Conservation (phyloP, 2,329 filamentous ascomycete genomes). For the Bertia moriformis region DNA sequence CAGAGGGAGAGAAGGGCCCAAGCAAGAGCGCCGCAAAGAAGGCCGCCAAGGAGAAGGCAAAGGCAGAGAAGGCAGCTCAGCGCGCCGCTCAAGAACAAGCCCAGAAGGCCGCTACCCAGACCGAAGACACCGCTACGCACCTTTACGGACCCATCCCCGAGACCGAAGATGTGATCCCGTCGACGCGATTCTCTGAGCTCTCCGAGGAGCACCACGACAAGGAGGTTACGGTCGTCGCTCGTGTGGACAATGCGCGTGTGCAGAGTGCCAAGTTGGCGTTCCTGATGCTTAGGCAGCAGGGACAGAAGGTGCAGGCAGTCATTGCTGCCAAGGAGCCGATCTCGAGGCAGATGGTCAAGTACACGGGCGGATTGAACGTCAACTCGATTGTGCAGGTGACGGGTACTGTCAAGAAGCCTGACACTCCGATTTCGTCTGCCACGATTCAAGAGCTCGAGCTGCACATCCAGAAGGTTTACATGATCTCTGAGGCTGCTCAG, state of each 20-base stretch:
- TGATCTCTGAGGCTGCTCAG: slow-evolving; percentile 40
- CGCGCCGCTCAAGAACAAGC: slow-evolving; percentile 39
- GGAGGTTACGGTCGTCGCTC: slow-evolving; percentile 40
- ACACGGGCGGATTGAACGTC: slow-evolving; percentile 36
- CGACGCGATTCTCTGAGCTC: slow-evolving; percentile 26
- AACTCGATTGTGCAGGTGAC: slow-evolving; percentile 47
- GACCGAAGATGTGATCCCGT: slow-evolving; percentile 28
- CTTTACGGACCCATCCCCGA: slow-evolving; percentile 44
- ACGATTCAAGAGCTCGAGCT: slow-evolving; percentile 45
- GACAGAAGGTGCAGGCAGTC: slow-evolving; percentile 47
- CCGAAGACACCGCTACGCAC: slow-evolving; percentile 22
- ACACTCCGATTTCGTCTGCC: slow-evolving; percentile 45
- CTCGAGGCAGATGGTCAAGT: slow-evolving; percentile 54
- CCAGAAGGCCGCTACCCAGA: slow-evolving; percentile 35
- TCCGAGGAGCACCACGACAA: slow-evolving; percentile 29
- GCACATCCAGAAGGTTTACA: slow-evolving; percentile 45
- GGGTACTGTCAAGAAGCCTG: slow-evolving; percentile 43
- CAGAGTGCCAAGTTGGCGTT: slow-evolving; percentile 53
- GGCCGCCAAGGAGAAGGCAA: slow-evolving; percentile 40
- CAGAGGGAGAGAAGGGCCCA: slow-evolving; percentile 17
- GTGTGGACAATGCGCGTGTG: slow-evolving; percentile 45
- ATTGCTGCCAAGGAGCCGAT: slow-evolving; percentile 25
- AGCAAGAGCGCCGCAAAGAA: slow-evolving; percentile 43
- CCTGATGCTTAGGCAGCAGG: slow-evolving; percentile 41
- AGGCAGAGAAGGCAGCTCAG: slow-evolving; percentile 36